These are phyloP conservation scores for Pneumocystis murina DNA, from an alignment of 1,139 yeast genomes.

Conservation along the genomic window DNA sequence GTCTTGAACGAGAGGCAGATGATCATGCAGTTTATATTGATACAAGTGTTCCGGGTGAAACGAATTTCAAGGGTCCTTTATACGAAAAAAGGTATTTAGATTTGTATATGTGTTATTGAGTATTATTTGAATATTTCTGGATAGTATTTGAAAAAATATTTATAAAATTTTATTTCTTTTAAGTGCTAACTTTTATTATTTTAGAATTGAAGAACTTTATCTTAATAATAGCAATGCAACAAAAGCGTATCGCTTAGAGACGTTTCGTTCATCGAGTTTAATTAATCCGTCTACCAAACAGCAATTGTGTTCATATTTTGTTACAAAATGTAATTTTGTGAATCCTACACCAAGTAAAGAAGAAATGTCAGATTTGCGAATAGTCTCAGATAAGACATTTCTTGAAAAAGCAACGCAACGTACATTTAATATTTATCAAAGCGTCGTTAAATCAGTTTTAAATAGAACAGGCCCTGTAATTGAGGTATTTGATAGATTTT, in stretches of 20 bases:
- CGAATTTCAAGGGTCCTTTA: constrained; percentile 27
- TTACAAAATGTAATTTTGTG: constrained; percentile 59
- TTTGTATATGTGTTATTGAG: constrained; percentile 22
- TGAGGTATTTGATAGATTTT: constrained; percentile 25
- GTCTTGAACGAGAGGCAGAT: constrained; percentile 57
- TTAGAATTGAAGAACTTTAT: constrained; percentile 63
- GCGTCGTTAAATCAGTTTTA: constrained; percentile 54
- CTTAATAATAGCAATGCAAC: constrained; percentile 43
- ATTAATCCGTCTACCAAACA: constrained; percentile 33
- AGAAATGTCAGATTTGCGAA: constrained; percentile 32
- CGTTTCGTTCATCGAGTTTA: constrained; percentile 56
- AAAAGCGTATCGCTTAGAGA: constrained; percentile 58
- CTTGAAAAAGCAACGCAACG: constrained; percentile 63
- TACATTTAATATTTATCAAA: constrained; percentile 63
- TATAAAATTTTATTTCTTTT: too few species aligned
- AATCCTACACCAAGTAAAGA: constrained; percentile 25
- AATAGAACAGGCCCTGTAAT: constrained; percentile 84
- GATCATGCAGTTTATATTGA: constrained; percentile 91
- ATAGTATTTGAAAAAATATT: too few species aligned
- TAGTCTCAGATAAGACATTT: constrained; percentile 69
- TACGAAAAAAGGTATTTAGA: constrained; percentile 18
- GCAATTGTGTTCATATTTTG: constrained; percentile 65
- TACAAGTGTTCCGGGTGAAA: constrained; percentile 35
- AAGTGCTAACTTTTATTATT: too few species aligned
- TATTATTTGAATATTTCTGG: constrained; percentile 18